Base-by-base conservation (phyloP, 495 filamentous ascomycete genomes). In the Lasiosphaeria hispida region DNA sequence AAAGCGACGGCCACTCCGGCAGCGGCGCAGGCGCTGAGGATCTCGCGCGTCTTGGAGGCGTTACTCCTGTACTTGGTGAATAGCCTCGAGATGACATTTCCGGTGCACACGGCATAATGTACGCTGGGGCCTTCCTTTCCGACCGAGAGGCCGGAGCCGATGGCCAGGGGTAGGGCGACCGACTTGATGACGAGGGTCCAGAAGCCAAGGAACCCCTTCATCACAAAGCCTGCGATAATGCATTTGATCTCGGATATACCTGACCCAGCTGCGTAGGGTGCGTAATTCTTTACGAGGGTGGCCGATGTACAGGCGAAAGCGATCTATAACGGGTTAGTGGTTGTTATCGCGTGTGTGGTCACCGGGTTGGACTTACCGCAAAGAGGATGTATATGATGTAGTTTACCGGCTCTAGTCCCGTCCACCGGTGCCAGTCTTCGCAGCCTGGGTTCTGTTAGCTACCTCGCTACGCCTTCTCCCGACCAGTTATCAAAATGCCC, bases 221-320 rank as follows among this genome's bases (percentile, higher is more conserved):
- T 98, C 55, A 97, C 89, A 63, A 98, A 98, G n/a, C 94, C 94
- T 6, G 92, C 93, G 65, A 98, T 96, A 63, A 98, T 98, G 73
- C 94, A 97, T 74, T 98, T 98, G 75, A 98, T 98, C 76, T 98
- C 94, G 23, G 92, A 97, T 55, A 98, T 98, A 47, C 94, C 94
- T 18, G 92, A 97, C 33, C 94, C 94, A 34, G 94, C 95, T 10
- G 94, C 95, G 70, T 98, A 98, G 11, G 94, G 95, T 10, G 94
- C 92, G 72, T 95, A 97, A 0, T 86, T 86, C 69, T 92, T 96
- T 69, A 98, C 94, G 13, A 98, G 79, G 38, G 80, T 84, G 2
- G 92, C 95, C 1, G 92, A 85, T 10, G 87, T 87, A 34, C 88
- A 86, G 45, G 93, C 87, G 69, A 98, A 95, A 4, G 90, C 60